These are phyloP conservation scores for Brassica cretica DNA, from an alignment of 345 rosid genomes.

Conservation along the genomic window DNA sequence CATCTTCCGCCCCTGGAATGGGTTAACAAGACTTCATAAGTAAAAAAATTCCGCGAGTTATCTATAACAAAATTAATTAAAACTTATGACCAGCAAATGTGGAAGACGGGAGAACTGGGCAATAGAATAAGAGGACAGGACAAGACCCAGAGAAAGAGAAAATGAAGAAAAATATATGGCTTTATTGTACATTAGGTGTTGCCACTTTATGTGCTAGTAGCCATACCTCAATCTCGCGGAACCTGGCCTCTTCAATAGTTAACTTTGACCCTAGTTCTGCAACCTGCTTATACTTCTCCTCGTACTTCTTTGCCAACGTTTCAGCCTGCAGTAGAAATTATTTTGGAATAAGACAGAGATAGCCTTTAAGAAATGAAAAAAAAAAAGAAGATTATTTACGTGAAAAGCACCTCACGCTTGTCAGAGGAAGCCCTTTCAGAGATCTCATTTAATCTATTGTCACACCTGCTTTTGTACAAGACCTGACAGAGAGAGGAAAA, in stretches of 20 bases:
- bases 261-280: constrained; percentile 92
- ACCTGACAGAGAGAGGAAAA: constrained; percentile 49
- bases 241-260: constrained; percentile 91
- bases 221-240: constrained; percentile 84
- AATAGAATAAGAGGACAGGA: constrained; percentile 9
- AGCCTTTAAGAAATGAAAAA: constrained; percentile 12
- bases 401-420: constrained; percentile 76
- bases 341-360: constrained; percentile 17
- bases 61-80: constrained; percentile 2
- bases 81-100: neutral
- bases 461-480: constrained; percentile 93
- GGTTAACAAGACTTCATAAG: constrained; percentile 8
- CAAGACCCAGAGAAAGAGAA: constrained; percentile 3
- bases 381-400: constrained; percentile 1
- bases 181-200: neutral
- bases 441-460: constrained; percentile 89
- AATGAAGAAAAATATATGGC: neutral
- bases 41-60: neutral
- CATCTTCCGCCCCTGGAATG: constrained; percentile 66
- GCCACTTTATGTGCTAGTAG: neutral
- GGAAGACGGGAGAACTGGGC: constrained; percentile 3
- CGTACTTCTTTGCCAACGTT: constrained; percentile 81
- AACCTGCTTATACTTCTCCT: constrained; percentile 97
- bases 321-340: constrained; percentile 65
- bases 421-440: constrained; percentile 90